Conservation (phyloP, 176 grass and related monocot genomes). For the Avena atlantica region DNA sequence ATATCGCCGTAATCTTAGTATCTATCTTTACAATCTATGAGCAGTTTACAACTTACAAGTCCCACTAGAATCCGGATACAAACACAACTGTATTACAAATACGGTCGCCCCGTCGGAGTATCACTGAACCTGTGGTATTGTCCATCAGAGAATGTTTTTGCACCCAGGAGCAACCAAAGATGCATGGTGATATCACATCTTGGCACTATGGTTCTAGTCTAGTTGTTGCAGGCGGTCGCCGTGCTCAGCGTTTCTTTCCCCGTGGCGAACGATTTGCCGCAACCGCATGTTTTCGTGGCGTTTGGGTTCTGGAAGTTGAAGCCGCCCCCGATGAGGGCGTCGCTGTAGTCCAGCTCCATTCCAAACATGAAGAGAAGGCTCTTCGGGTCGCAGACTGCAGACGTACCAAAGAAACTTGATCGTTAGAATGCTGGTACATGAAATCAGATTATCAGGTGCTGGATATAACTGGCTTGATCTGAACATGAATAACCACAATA, state of each 20-base stretch:
- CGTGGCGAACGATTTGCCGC: slow-evolving; percentile 90
- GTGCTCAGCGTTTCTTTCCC: slow-evolving; percentile 57
- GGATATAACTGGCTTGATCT: not conserved
- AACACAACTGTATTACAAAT: slow-evolving; percentile 25
- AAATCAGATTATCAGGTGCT: not conserved
- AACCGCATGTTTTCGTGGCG: slow-evolving; percentile 92
- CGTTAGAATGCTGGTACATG: not conserved
- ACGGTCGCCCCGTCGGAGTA: not conserved
- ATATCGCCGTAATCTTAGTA: not conserved
- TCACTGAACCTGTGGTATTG: slow-evolving; percentile 32
- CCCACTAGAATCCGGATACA: slow-evolving; percentile 30
- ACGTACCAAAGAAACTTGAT: not conserved
- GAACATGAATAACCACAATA: not conserved
- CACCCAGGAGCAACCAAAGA: not conserved
- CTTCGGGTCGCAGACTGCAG: slow-evolving; percentile 90
- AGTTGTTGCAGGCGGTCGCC: slow-evolving; percentile 75
- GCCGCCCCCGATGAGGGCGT: slow-evolving; percentile 82
- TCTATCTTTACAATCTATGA: slow-evolving; percentile 38
- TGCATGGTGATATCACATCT: slow-evolving; percentile 5
- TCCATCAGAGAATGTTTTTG: not conserved
- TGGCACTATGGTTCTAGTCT: slow-evolving; percentile 9
- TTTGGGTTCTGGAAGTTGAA: slow-evolving; percentile 94
- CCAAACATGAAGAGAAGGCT: slow-evolving; percentile 97
- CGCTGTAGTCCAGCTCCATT: slow-evolving; percentile 97
- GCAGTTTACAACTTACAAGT: slow-evolving; percentile 26